These are phyloP conservation scores for Neurospora sp. DNA, from an alignment of 495 filamentous ascomycete genomes.

Conservation along the genomic window DNA sequence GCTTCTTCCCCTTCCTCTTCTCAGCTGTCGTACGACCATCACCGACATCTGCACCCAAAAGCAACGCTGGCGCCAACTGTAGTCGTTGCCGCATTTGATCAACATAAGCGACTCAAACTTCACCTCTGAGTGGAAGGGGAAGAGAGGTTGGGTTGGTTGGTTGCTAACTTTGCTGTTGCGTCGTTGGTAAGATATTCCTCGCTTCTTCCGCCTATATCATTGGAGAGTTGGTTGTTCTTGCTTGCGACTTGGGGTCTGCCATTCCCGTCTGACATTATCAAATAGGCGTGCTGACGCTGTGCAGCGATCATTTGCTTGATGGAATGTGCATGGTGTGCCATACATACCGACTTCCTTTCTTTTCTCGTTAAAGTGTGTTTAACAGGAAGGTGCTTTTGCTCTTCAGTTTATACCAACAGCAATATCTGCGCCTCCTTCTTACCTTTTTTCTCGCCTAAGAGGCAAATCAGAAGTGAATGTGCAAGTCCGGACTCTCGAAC, in stretches of 20 bases:
- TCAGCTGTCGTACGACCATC: not conserved
- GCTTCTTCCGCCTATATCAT: not conserved
- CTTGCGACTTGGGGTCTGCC: not conserved
- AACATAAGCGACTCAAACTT: not conserved
- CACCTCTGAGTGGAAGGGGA: not conserved
- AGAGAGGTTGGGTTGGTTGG: not conserved
- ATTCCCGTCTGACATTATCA: not conserved
- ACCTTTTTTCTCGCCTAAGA: not conserved
- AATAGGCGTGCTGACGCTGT: not conserved
- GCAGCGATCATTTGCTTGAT: not conserved
- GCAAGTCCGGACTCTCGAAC: not conserved
- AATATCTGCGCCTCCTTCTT: not conserved
- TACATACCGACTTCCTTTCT: not conserved
- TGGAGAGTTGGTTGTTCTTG: not conserved
- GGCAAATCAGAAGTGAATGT: not conserved
- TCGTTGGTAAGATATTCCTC: not conserved
- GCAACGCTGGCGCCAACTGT: not conserved
- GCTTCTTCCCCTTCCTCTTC: not conserved
- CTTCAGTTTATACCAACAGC: not conserved
- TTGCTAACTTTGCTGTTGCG: not conserved
- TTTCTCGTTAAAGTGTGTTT: not conserved
- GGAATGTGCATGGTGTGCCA: not conserved
- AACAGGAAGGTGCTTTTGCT: not conserved
- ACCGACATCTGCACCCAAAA: not conserved
- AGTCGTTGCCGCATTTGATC: not conserved